Percentiles rank a stretch among this genome's conserved stretches.
Evolutionary conservation across 2,329 filamentous ascomycete species (phyloP).

Genomic region (Neopestalotiopsis rosae): DNA sequence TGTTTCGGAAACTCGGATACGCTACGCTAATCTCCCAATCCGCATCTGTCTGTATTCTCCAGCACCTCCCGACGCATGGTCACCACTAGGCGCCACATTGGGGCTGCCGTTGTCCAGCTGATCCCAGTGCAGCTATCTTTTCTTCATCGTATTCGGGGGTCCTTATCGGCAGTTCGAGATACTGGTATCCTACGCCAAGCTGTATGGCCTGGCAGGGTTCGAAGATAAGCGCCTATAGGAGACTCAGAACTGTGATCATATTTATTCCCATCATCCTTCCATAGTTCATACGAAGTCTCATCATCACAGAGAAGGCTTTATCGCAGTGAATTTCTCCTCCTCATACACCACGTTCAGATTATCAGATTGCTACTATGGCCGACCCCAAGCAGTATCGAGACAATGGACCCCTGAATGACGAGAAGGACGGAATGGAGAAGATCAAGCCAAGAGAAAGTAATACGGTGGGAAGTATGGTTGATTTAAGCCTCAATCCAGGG

Average conservation of each 20-base stretch:
- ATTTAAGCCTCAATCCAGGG: background rate
- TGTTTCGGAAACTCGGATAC: background rate
- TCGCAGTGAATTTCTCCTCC: background rate
- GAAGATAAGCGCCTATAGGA: background rate
- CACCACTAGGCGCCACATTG: background rate
- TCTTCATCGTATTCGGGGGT: background rate
- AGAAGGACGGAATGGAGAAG: background rate
- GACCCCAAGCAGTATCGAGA: background rate
- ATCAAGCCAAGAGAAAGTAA: background rate
- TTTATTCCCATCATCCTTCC: too few species aligned
- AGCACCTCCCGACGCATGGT: background rate
- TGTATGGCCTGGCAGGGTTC: background rate
- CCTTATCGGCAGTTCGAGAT: background rate
- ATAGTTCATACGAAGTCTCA: too few species aligned
- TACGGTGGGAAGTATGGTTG: background rate
- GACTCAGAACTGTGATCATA: too few species aligned
- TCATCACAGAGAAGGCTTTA: too few species aligned
- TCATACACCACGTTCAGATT: background rate
- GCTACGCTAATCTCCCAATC: background rate
- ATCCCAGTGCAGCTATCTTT: background rate
- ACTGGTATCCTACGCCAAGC: background rate
- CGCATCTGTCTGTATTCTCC: background rate
- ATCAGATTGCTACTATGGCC: background rate
- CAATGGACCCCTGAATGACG: background rate
- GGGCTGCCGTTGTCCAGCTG: background rate